Conservation (phyloP, 768 basidiomycete genomes). For the Phaeotremella skinneri region DNA sequence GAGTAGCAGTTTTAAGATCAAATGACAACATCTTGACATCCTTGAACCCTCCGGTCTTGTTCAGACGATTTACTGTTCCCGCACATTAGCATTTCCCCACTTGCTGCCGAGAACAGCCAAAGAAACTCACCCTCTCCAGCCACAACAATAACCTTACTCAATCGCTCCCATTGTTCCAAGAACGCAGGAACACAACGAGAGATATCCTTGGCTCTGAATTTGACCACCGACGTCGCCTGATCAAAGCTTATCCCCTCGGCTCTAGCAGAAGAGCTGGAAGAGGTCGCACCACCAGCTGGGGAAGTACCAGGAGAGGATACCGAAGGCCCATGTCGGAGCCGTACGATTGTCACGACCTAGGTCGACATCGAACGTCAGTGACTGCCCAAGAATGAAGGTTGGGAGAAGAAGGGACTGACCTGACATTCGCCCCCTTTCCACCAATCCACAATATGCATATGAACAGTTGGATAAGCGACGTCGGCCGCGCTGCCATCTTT, state of each 20-base stretch:
- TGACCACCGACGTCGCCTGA: slow-evolving; percentile 80
- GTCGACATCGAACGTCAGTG: slow-evolving; percentile 17
- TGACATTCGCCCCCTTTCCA: slow-evolving; percentile 78
- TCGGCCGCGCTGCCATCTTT: slow-evolving; percentile 81
- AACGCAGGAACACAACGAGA: slow-evolving; percentile 87
- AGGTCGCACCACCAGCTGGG: slow-evolving; percentile 1
- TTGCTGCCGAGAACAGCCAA: background rate
- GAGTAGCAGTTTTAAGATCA: slow-evolving; percentile 87
- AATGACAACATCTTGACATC: slow-evolving; percentile 83
- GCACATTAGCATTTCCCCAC: slow-evolving; percentile 7
- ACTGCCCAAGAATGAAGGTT: background rate
- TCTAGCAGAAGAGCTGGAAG: slow-evolving; percentile 65
- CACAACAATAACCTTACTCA: slow-evolving; percentile 91
- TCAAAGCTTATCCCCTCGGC: slow-evolving; percentile 84
- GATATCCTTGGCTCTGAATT: slow-evolving; percentile 80
- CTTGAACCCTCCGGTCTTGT: slow-evolving; percentile 66
- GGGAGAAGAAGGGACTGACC: slow-evolving; percentile 31
- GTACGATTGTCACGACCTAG: slow-evolving; percentile 87
- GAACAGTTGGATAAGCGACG: slow-evolving; percentile 88
- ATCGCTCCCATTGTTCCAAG: slow-evolving; percentile 85
- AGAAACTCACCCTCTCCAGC: slow-evolving; percentile 70
- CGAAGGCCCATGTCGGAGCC: slow-evolving; percentile 55
- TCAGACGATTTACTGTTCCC: slow-evolving; percentile 72
- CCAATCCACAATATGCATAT: slow-evolving; percentile 84
- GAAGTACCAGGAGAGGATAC: slow-evolving; percentile 17